Conservation (phyloP, 1,284 basidiomycete species). For the Microbotryum silenes-acaulis region DNA sequence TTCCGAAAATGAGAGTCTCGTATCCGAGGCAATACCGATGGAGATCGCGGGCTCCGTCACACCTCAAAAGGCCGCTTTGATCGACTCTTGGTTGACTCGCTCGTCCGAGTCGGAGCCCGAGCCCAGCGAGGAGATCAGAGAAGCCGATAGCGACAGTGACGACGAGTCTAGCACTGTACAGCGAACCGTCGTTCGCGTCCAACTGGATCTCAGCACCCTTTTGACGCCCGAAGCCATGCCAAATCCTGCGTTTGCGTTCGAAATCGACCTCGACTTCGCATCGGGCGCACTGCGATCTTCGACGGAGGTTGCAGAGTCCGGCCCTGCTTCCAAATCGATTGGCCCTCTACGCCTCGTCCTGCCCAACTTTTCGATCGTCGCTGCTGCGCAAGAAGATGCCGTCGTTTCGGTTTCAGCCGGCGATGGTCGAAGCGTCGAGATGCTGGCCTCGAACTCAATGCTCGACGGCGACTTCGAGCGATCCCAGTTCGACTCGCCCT, state of each 20-base stretch:
- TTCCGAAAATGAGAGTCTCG: background rate
- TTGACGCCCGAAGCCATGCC: background rate
- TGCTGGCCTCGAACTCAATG: background rate
- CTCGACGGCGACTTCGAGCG: background rate
- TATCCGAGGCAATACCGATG: background rate
- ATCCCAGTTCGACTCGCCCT: background rate
- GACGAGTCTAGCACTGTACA: background rate
- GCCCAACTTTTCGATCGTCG: background rate
- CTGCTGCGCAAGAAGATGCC: slow-evolving; percentile 2
- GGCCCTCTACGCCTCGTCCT: background rate
- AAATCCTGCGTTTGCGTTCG: slow-evolving; percentile 1
- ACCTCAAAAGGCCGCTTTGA: too few species aligned
- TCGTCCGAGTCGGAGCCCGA: too few species aligned
- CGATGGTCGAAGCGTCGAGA: background rate
- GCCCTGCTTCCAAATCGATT: background rate
- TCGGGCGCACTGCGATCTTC: background rate
- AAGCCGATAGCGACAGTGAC: background rate
- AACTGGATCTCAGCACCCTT: background rate
- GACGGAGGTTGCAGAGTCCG: background rate
- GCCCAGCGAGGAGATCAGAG: background rate
- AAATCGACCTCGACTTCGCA: background rate
- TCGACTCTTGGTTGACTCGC: too few species aligned
- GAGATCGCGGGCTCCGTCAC: too few species aligned
- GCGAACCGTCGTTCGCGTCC: background rate
- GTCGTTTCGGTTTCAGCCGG: slow-evolving; percentile 7